phyloP scores from a whole-genome alignment of 768 basidiomycete genomes.

The Xanthoconium stramineum region DNA sequence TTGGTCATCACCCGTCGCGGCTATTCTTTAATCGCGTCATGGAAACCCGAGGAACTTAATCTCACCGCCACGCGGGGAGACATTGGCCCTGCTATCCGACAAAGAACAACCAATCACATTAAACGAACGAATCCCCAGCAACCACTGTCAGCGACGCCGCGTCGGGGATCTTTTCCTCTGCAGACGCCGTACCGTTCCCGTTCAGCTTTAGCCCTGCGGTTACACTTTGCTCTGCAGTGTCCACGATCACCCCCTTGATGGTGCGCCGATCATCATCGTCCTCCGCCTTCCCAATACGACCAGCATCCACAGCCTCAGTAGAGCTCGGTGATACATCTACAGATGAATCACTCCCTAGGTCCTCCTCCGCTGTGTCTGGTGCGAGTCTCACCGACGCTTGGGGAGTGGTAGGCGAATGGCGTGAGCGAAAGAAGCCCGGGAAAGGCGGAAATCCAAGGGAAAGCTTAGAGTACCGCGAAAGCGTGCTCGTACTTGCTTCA shows the following conservation, averaged over 20 bases:
- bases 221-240: conserved; percentile 13
- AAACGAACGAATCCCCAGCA: conserved; percentile 20
- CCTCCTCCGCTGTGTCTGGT: conserved; percentile 20
- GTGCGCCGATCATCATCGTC: conserved; percentile 45
- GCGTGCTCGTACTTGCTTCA: conserved; percentile 30
- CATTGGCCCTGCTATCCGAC: background rate
- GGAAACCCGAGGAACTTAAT: conserved; percentile 11
- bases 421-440: conserved; percentile 59
- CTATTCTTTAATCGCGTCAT: conserved; percentile 6
- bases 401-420: conserved; percentile 48
- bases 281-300: conserved; percentile 13
- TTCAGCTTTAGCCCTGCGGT: conserved; percentile 11
- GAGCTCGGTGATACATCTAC: conserved; percentile 5
- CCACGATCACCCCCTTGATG: conserved; percentile 30
- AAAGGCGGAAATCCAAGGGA: conserved; percentile 59
- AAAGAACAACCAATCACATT: conserved; percentile 1
- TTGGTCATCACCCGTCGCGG: conserved; percentile 19
- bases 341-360: conserved; percentile 18
- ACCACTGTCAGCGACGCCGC: conserved; percentile 17
- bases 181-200: conserved; percentile 7
- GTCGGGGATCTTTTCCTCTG: conserved; percentile 22
- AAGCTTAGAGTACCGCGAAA: conserved; percentile 39
- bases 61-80: conserved; percentile 1
- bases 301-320: conserved; percentile 7
- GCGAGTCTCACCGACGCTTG: conserved; percentile 21